Base-by-base conservation (phyloP, 768 basidiomycete genomes). In the Paxillus involutus region DNA sequence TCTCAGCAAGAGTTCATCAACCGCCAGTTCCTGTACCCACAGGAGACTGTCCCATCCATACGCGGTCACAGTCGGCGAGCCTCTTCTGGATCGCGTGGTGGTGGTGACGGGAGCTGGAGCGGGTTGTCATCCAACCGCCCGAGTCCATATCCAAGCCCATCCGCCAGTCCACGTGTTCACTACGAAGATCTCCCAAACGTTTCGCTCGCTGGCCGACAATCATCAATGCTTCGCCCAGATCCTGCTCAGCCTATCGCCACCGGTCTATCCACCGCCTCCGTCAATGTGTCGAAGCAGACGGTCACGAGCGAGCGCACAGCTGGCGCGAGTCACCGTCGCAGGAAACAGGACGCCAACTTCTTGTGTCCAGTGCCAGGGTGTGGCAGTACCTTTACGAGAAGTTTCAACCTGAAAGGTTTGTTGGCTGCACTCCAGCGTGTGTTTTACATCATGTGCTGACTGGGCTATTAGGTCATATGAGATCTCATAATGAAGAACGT, bases 401-500 rank as follows among this genome's bases (percentile, higher is more conserved):
- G 92, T 66, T 97, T 97, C 75, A 97, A 97, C 67, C 69, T 97
- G 53, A 94, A 94, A 69, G 95, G 88, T 89, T 59, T 29, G 76
- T 74, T 41, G 33, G 44, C 51, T 46, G 32, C 2, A 26, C 42
- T 19, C 6, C 37, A 53, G 48, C 53, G 42, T 59, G 47, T 47
- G 36, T 4, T 13, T 52, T 56, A 51, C 48, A 53, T 59, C 52
- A 35, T 51, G 21, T 51, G 40, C 51, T 61, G 3, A 69, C 9
- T 26, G 30, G 17, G 21, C 53, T 39, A 52, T 53, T 59, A 89
- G 88, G 95, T n/a, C 95, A 98, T 66, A 79, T 97, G 62, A 89
- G 95, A 40, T 93, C 91, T 13, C 95, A 97, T 63, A 94, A 90
- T 56, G 94, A 95, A 69, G 93, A 96, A 71, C 88, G 93, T 57